Evolutionary conservation across 2,329 filamentous ascomycete genomes (phyloP), one percentile per base, ranked within the genome.

Genomic region (Botrytis byssoidea): DNA sequence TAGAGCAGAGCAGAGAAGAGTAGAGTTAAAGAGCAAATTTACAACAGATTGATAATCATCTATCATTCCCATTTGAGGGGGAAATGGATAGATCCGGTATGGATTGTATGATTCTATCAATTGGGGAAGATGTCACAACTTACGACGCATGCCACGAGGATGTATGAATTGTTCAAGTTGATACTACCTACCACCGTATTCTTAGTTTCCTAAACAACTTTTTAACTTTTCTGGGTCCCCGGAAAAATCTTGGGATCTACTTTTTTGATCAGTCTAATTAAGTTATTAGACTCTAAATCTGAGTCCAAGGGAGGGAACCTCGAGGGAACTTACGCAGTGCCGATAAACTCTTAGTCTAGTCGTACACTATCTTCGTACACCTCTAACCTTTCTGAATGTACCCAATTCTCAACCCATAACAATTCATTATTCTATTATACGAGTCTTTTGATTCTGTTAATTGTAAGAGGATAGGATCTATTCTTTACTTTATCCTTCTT

Each of bases 131-230:
- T 35, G 29, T 32, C 29, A 67, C 14, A 25, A 67, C 25, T 67
- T 40, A 67, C 65, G 65, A 67, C 65, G 65, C 65, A 67, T 51
- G 44, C 65, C 65, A 67, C 65, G 65, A 67, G 44, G 65, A 48
- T 55, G 29, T 60, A 18, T 57, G 51, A 57, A 57, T 57, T 57
- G 51, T 57, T 32, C 51, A 32, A 57, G 51, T 57, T 18, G 18
- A 37, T 44, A 42, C 6, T 66, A 40, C 37, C 25, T 42, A 32
- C 35, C n/a, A 12, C 32, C 10, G 9, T 10, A 32, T 32, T 60
- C 32, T 22, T 35, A 20, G 18, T 6, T 59, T 16, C 35, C 20
- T 40, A 60, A 18, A 32, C 55, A 37, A 14, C 59, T 60, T 37
- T 60, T 60, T 25, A 60, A 25, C 59, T 35, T 32, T 63, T 63